Percentiles rank a stretch among this genome's conserved stretches.
These are phyloP conservation scores for Backusella psychrophila DNA, from an alignment of 192 early-diverging fungal species.

Conservation along the genomic window DNA sequence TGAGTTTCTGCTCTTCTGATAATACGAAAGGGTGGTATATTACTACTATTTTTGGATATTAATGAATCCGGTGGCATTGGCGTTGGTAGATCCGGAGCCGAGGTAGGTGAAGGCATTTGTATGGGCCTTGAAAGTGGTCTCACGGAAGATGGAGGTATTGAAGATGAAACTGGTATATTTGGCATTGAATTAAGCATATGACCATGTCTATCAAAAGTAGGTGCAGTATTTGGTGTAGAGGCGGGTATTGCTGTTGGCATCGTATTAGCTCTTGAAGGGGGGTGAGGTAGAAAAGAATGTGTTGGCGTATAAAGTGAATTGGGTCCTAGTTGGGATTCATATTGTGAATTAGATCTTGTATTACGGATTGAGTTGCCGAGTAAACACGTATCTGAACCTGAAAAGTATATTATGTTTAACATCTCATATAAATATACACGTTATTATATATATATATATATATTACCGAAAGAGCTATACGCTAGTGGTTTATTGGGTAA, in stretches of 20 bases:
- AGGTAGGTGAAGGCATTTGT: neutral
- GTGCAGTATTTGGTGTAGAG: neutral
- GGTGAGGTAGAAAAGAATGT: neutral
- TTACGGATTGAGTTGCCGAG: neutral
- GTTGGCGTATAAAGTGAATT: neutral
- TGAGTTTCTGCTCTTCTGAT: neutral
- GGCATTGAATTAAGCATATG: no score
- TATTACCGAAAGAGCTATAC: neutral
- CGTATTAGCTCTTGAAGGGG: neutral
- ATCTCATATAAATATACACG: neutral
- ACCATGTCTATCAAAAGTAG: neutral
- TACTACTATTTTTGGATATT: neutral
- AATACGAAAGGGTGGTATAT: neutral
- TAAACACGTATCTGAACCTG: neutral
- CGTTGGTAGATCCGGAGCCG: neutral
- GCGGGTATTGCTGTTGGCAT: neutral
- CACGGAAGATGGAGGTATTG: neutral
- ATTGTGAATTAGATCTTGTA: neutral
- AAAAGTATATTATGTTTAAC: neutral
- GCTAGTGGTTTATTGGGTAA: neutral
- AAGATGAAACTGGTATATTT: no score
- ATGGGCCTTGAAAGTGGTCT: neutral
- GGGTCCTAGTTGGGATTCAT: neutral
- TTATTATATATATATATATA: neutral
- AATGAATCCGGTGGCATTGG: neutral